A percentile compares a stretch with the other conserved stretches of the same genome.
These are phyloP conservation scores for Umbilicaria muhlenbergii DNA, from an alignment of 495 filamentous ascomycete genomes.

Conservation along the genomic window DNA sequence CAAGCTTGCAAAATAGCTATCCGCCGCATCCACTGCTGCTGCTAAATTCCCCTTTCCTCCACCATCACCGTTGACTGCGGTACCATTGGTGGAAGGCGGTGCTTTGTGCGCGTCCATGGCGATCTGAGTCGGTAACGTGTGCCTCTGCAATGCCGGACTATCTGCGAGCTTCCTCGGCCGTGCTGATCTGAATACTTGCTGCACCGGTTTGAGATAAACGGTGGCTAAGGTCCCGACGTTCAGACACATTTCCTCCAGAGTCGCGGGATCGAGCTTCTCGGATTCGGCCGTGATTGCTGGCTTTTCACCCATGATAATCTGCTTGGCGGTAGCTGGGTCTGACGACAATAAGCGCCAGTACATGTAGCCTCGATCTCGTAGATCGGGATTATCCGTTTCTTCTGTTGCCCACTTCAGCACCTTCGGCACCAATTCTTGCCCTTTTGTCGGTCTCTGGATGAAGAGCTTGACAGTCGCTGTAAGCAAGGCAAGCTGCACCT, in stretches of 20 bases:
- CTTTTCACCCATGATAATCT: constrained; percentile 92
- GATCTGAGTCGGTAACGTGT: constrained; percentile 34
- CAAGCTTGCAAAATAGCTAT: constrained; percentile 68
- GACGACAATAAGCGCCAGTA: constrained; percentile 97
- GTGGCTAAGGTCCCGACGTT: constrained; percentile 93
- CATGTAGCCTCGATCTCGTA: constrained; percentile 94
- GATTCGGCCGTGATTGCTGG: constrained; percentile 92
- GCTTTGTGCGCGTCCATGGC: constrained; percentile 36
- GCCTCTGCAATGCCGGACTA: constrained; percentile 69
- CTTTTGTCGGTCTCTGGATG: constrained; percentile 91
- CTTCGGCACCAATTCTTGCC: constrained; percentile 83
- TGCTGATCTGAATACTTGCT: constrained; percentile 91
- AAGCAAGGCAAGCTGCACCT: constrained; percentile 87
- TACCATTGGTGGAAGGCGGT: constrained; percentile 24
- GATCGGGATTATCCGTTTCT: constrained; percentile 95
- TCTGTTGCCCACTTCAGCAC: constrained; percentile 98
- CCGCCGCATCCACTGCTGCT: constrained; percentile 65
- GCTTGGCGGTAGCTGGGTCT: constrained; percentile 72
- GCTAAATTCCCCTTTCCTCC: constrained; percentile 31
- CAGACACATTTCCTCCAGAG: constrained; percentile 92
- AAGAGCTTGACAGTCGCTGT: constrained; percentile 98
- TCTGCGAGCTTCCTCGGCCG: constrained; percentile 62
- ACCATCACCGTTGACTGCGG: constrained; percentile 11
- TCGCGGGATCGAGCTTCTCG: constrained; percentile 81
- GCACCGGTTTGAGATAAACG: constrained; percentile 93